Base-by-base conservation (phyloP, 2,329 filamentous ascomycete species). In the Hypoxylon sp. region DNA sequence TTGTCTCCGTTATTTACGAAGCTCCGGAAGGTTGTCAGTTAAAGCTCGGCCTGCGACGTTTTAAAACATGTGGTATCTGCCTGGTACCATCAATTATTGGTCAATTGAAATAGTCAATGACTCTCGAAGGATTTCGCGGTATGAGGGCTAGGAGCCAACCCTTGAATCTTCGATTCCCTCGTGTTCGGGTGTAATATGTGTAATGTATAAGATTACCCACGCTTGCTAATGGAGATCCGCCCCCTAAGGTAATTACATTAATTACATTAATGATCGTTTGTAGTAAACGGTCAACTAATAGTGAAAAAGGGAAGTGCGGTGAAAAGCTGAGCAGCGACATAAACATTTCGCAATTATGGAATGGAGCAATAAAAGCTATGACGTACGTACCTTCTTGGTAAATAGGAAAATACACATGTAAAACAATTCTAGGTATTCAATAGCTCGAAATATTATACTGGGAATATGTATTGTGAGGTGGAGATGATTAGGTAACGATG, bases 41-140 rank as follows among this genome's bases (percentile, higher is more conserved):
- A 27, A 61, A 46, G 60, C 52, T n/a, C 58, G 50, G 16, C 41
- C 43, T 29, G 32, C 27, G 41, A 45, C 32, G 43, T 41, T 25
- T 5, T 23, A 34, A 48, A 51, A 47, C 14, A 34, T 41, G 30
- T 12, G 30, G 30, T 34, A 60, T 56, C 60, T 51, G 34, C 12
- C 32, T 9, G 41, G 53, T 48, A 25, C 30, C 30, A 12, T 34
- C 37, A 25, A 50, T 23, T 9, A 58, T 61, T 61, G 64, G 60
- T 53, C 48, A 47, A 45, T 60, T 48, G 48, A 39, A 57, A 57
- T 61, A 55, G 47, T 23, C 19, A 50, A 54, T 30, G 46, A 30
- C 56, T 53, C 51, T 60, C 16, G 55, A 61, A 65, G 58, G 65
- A 68, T 65, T 62, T 48, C 45, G 54, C 43, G 12, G 54, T 41